These are phyloP conservation scores for Suhomyces ambrosiae DNA, from an alignment of 1,139 yeast species.

Conservation along the genomic window DNA sequence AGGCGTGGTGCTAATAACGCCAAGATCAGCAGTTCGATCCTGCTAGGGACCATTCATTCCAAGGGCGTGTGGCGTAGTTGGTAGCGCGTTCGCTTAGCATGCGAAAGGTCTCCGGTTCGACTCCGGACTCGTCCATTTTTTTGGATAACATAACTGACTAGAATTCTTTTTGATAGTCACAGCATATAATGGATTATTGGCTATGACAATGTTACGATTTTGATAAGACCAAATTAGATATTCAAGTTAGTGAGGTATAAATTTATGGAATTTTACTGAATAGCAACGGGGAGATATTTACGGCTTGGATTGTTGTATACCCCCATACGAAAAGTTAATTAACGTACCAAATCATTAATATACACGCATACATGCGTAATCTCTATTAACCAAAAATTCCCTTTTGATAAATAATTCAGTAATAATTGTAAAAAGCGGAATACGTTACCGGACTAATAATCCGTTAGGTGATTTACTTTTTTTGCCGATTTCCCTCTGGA, in stretches of 20 bases:
- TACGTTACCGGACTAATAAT: too few relatives aligned
- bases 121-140: slow-evolving; percentile 79
- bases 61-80: slow-evolving; percentile 93
- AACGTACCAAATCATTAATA: too few relatives aligned
- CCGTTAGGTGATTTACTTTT: too few relatives aligned
- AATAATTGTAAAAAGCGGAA: too few relatives aligned
- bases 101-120: slow-evolving; percentile 91
- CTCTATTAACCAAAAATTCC: too few relatives aligned
- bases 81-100: slow-evolving; percentile 92
- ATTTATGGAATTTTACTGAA: too few relatives aligned
- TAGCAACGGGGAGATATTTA: too few relatives aligned
- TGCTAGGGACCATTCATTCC: slow-evolving; percentile 52
- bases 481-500: too few relatives aligned
- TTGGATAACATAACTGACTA: slow-evolving; percentile 10
- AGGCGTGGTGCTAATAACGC: slow-evolving; percentile 45
- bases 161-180: slow-evolving; percentile 11
- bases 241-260: neutral
- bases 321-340: too few relatives aligned
- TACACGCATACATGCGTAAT: too few relatives aligned
- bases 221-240: neutral
- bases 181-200: neutral
- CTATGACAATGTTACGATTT: neutral
- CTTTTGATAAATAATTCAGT: too few relatives aligned
- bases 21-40: slow-evolving; percentile 44
- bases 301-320: too few relatives aligned